Evolutionary conservation across 495 filamentous ascomycete species (phyloP).

Genomic region (Penicillium lagena): DNA sequence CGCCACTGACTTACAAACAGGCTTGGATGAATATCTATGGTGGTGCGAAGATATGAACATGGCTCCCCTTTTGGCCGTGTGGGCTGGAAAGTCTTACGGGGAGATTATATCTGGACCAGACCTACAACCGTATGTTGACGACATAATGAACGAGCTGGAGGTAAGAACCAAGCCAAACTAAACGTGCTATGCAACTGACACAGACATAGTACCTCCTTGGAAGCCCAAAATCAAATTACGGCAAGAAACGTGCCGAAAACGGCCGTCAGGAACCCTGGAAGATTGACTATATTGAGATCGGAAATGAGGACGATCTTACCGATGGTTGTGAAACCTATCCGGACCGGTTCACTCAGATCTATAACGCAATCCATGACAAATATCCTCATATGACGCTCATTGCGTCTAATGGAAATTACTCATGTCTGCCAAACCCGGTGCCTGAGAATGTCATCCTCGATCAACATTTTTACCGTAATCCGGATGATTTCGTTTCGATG

Average conservation of each 20-base stretch:
- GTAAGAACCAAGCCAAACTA: too few relatives aligned
- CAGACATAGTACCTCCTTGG: slow-evolving; percentile 19
- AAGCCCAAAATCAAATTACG: slow-evolving; percentile 24
- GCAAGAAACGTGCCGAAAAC: slow-evolving; percentile 33
- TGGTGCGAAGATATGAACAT: slow-evolving; percentile 60
- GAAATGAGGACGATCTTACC: slow-evolving; percentile 50
- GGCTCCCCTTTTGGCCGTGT: slow-evolving; percentile 52
- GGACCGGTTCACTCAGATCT: slow-evolving; percentile 40
- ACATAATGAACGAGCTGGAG: slow-evolving; percentile 59
- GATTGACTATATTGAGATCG: slow-evolving; percentile 45
- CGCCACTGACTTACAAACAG: too few relatives aligned
- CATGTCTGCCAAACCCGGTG: slow-evolving; percentile 18
- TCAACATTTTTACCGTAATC: slow-evolving; percentile 43
- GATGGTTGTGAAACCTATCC: slow-evolving; percentile 34
- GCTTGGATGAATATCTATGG: slow-evolving; percentile 53
- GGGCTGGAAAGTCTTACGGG: slow-evolving; percentile 55
- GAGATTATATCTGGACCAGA: slow-evolving; percentile 29
- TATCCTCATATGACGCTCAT: slow-evolving; percentile 42
- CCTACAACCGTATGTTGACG: slow-evolving; percentile 37
- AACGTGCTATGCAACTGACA: too few relatives aligned
- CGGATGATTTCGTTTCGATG: slow-evolving; percentile 40
- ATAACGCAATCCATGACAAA: slow-evolving; percentile 33
- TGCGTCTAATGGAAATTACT: slow-evolving; percentile 29
- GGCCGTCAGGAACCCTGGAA: slow-evolving; percentile 40
- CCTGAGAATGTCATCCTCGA: slow-evolving; percentile 37